Base-by-base conservation (phyloP, 2,329 filamentous ascomycete genomes). In the Trichophaea hybrida region DNA sequence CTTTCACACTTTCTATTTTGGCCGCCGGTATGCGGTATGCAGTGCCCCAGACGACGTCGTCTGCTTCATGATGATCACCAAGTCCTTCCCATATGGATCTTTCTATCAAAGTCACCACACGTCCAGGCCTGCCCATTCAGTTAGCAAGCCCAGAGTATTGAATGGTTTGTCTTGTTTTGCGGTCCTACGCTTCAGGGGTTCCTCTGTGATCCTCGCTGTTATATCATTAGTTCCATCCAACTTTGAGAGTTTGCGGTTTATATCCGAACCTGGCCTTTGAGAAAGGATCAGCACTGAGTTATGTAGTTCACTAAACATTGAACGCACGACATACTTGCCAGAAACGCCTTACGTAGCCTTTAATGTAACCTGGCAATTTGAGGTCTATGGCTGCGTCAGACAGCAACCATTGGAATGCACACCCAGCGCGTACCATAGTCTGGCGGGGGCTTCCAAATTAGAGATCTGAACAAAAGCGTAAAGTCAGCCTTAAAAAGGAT, bases 401-500 rank as follows among this genome's bases (percentile, higher is more conserved):
- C 15, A 24, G 44, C 44, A 17, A 49, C 10, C 1, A 8, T 35
- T 34, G 24, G 50, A 35, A 37, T 7, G 50, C 13, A 24, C 4
- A 32, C 13, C 10, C 13, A 24, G n/a, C 34, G 35, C 72, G 64
- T 83, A 96, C 91, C 91, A 71, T 86, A 96, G 71, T 95, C 87
- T 66, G 93, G 93, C 63, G 93, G 93, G 59, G 93, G 91, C 73
- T 97, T 98, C 90, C 90, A 98, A 69, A 98, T 96, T 71, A 57
- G 55, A 35, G 44, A 57, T 32, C 55, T 49, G 44, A 32, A 31
- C 52, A 55, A 43, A n/a, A 6, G n/a, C n/a, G 52, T 24, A 12
- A 44, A n/a, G 50, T 32, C 38, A 44, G 53, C 32, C 24, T 40
- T 10, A 46, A 13, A n/a, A 6, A 13, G 12, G n/a, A n/a, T 24